Conservation (phyloP, 495 filamentous ascomycete species). For the Rostrohypoxylon terebratum region DNA sequence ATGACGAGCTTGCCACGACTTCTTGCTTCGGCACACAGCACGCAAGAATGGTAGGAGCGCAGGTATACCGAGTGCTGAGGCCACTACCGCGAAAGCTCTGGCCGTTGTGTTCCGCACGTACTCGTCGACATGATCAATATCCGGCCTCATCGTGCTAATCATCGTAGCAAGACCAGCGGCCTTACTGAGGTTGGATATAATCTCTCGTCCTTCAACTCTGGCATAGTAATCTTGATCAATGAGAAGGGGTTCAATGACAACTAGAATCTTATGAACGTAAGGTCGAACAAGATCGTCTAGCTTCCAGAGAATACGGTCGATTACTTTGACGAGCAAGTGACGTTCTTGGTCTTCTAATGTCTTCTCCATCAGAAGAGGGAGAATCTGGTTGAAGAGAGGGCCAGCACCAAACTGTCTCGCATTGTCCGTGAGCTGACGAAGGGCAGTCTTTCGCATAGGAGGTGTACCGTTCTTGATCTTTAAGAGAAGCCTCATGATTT, state of each 20-base stretch:
- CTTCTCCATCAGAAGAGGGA: constrained; percentile 98
- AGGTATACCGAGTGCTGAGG: constrained; percentile 95
- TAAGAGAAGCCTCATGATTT: constrained; percentile 96
- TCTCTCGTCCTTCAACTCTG: constrained; percentile 96
- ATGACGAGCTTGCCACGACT: constrained; percentile 98
- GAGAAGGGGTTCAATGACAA: constrained; percentile 97
- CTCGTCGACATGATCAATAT: constrained; percentile 98
- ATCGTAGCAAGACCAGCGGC: constrained; percentile 97
- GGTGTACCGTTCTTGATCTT: constrained; percentile 99
- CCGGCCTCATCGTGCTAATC: constrained; percentile 98
- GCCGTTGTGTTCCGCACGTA: constrained; percentile 99
- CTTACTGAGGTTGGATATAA: constrained; percentile 97
- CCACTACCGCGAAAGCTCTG: constrained; percentile 96
- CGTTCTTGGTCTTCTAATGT: constrained; percentile 98
- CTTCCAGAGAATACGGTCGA: constrained; percentile 98
- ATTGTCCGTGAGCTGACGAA: constrained; percentile 97
- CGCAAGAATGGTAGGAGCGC: constrained; percentile 94
- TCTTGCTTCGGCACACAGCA: constrained; percentile 96
- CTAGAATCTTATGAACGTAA: constrained; percentile 97
- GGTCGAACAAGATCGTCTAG: constrained; percentile 96
- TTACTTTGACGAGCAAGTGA: constrained; percentile 98
- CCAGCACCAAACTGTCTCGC: constrained; percentile 96
- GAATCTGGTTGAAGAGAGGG: constrained; percentile 96
- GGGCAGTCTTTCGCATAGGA: constrained; percentile 98
- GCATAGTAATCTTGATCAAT: constrained; percentile 99